Evolutionary conservation across 768 basidiomycete species (phyloP).

Genomic region (Leccinum subgranulosum): DNA sequence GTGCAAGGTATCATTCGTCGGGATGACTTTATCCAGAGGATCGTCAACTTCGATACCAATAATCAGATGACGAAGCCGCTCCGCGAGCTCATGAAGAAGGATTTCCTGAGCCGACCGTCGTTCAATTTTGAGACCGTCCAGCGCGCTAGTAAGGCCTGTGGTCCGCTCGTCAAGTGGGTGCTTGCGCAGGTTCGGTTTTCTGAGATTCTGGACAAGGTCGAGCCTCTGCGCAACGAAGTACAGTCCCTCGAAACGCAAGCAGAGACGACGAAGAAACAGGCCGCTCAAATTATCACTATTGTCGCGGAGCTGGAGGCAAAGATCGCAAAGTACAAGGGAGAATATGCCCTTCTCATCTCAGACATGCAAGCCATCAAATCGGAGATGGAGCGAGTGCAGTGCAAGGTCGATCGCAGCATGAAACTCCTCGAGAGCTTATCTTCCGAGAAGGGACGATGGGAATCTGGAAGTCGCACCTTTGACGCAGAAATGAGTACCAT

Average conservation of each 20-base stretch:
- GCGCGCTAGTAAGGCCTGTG: slow-evolving; percentile 94
- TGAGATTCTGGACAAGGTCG: slow-evolving; percentile 95
- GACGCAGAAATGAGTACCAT: slow-evolving; percentile 99
- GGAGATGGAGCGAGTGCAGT: slow-evolving; percentile 97
- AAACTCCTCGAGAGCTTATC: slow-evolving; percentile 91
- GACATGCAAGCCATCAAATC: slow-evolving; percentile 95
- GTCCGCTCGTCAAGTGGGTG: slow-evolving; percentile 97
- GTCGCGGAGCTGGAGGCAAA: slow-evolving; percentile 90
- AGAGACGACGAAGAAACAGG: slow-evolving; percentile 93
- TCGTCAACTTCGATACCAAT: slow-evolving; percentile 93
- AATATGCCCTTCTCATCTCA: slow-evolving; percentile 94
- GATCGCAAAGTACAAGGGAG: slow-evolving; percentile 92
- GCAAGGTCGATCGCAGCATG: slow-evolving; percentile 97
- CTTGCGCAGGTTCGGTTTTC: slow-evolving; percentile 96
- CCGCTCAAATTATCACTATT: slow-evolving; percentile 83
- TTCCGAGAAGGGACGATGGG: slow-evolving; percentile 93
- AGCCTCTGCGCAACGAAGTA: slow-evolving; percentile 94
- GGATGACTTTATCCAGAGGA: slow-evolving; percentile 94
- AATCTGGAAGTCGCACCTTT: slow-evolving; percentile 90
- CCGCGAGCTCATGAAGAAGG: slow-evolving; percentile 88
- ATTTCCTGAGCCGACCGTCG: slow-evolving; percentile 85
- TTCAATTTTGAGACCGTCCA: slow-evolving; percentile 97
- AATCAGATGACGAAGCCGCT: slow-evolving; percentile 86
- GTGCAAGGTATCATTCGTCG: slow-evolving; percentile 94
- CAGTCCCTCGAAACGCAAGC: slow-evolving; percentile 90